Conservation (phyloP, 805 yeast genomes). For the Jamesozyma jinghongensis region DNA sequence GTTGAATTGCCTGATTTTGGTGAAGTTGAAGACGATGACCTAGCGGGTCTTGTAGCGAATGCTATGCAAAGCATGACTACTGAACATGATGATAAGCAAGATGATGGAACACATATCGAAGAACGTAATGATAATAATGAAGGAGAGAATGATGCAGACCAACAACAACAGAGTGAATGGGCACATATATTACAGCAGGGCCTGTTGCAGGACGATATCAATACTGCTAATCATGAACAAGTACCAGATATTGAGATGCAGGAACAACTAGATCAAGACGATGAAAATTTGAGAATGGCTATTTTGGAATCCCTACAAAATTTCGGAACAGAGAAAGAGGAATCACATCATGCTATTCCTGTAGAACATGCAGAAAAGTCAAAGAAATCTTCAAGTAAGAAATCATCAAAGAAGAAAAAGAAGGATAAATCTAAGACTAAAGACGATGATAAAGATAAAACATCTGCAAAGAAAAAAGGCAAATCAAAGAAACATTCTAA, state of each 20-base stretch:
- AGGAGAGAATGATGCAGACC: constrained; percentile 4
- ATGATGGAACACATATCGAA: neutral
- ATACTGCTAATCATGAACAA: constrained; percentile 6
- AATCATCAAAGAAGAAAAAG: constrained; percentile 16
- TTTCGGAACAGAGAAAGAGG: constrained; percentile 6
- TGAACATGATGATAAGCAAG: neutral
- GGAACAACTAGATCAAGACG: constrained; percentile 26
- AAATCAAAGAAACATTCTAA: constrained; percentile 7
- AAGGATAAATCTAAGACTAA: constrained; percentile 15
- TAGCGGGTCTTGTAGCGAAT: constrained; percentile 34
- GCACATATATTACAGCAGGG: constrained; percentile 26
- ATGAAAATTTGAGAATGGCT: constrained; percentile 27
- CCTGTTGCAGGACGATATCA: constrained; percentile 12
- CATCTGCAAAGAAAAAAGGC: constrained; percentile 6
- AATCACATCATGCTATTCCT: constrained; percentile 7
- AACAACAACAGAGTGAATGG: constrained; percentile 20
- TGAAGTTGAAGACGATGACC: constrained; percentile 23
- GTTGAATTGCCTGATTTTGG: constrained; percentile 20
- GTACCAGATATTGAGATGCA: neutral
- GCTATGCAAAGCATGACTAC: constrained; percentile 28
- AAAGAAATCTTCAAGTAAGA: constrained; percentile 7
- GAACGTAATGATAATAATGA: neutral
- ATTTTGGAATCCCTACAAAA: constrained; percentile 24
- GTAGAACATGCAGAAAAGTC: constrained; percentile 4
- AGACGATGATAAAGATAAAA: constrained; percentile 8